A percentile compares a stretch with the other conserved stretches of the same genome.
These are phyloP conservation scores for Paxillus ammoniavirescens DNA, from an alignment of 768 basidiomycete genomes.

Conservation along the genomic window DNA sequence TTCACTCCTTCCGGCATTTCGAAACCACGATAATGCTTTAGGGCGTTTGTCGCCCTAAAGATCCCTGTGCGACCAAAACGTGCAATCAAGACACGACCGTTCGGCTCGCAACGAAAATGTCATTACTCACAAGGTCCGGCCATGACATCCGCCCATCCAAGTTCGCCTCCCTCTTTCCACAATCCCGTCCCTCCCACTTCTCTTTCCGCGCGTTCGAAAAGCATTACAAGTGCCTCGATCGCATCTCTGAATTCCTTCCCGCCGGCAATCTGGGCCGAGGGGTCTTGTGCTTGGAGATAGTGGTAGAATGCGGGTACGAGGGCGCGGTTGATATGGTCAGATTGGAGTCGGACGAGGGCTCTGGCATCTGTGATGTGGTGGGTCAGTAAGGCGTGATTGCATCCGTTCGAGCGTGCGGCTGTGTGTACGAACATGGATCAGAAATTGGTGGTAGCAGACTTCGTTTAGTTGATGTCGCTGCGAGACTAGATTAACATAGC, in stretches of 20 bases:
- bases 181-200: constrained; percentile 54
- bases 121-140: constrained; percentile 63
- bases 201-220: constrained; percentile 51
- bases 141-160: constrained; percentile 67
- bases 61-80: constrained; percentile 48
- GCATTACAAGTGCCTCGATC: constrained; percentile 47
- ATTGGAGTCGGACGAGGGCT: constrained; percentile 63
- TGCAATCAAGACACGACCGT: neutral
- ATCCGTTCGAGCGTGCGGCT: neutral
- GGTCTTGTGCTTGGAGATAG: constrained; percentile 68
- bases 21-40: constrained; percentile 69
- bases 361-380: constrained; percentile 50
- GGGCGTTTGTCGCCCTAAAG: constrained; percentile 59
- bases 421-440: constrained; percentile 53
- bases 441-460: constrained; percentile 56
- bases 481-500: constrained; percentile 39
- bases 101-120: neutral
- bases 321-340: constrained; percentile 62
- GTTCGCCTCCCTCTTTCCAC: constrained; percentile 55
- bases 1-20: constrained; percentile 47
- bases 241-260: constrained; percentile 55
- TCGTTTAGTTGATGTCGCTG: constrained; percentile 43
- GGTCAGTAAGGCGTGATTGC: neutral
- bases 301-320: constrained; percentile 74
- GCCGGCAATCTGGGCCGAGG: constrained; percentile 45